phyloP scores from a whole-genome alignment of 2,329 filamentous ascomycete species.

The Epichloe glyceriae region DNA sequence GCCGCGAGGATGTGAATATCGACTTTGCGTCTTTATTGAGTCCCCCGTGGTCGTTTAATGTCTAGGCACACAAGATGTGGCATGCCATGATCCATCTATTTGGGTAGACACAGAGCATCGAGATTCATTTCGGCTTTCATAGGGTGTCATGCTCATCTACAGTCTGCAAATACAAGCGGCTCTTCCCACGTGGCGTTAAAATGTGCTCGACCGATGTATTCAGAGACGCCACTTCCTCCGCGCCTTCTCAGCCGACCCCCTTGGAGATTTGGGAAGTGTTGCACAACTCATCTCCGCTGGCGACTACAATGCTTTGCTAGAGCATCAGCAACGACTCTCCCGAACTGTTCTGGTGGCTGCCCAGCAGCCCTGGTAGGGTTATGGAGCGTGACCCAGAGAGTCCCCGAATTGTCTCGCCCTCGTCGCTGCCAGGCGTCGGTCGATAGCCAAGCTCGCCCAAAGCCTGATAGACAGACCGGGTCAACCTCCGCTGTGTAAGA shows the following conservation, averaged over 20 bases:
- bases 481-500: constrained; percentile 14
- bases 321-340: constrained; percentile 7
- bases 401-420: constrained; percentile 11
- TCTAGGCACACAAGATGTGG: neutral
- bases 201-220: neutral
- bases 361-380: constrained; percentile 10
- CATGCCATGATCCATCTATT: neutral
- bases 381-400: constrained; percentile 13
- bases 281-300: neutral
- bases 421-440: constrained; percentile 3
- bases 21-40: neutral
- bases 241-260: neutral
- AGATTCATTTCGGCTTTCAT: neutral
- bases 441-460: constrained; percentile 16
- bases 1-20: neutral
- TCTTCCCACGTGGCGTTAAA: neutral
- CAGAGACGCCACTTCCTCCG: neutral
- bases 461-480: constrained; percentile 14
- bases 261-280: too few species aligned
- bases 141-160: neutral
- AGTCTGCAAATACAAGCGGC: neutral
- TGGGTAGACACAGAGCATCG: neutral
- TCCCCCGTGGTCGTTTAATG: neutral
- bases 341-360: constrained; percentile 10
- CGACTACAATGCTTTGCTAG: constrained; percentile 6